A percentile compares a stretch with the other conserved stretches of the same genome.
Conservation (phyloP, 768 basidiomycete genomes). For the Hygrophoropsis aurantiaca region DNA sequence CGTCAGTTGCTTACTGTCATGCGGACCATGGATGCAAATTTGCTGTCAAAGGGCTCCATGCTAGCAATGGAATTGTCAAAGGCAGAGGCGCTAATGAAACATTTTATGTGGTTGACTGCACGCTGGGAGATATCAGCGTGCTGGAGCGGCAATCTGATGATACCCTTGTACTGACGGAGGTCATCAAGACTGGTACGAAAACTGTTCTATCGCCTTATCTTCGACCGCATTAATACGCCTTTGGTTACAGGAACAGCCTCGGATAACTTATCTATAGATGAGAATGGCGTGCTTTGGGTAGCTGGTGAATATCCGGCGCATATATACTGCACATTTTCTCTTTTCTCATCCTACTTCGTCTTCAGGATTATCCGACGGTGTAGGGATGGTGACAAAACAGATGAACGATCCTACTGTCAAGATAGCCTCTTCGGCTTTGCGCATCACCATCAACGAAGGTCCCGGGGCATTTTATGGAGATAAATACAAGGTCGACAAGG, state of each 20-base stretch:
- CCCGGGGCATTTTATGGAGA: slow-evolving; percentile 53
- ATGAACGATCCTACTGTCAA: slow-evolving; percentile 39
- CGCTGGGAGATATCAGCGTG: slow-evolving; percentile 47
- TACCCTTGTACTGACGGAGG: slow-evolving; percentile 52
- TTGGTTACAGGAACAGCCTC: slow-evolving; percentile 41
- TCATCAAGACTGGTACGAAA: slow-evolving; percentile 49
- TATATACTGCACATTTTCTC: neutral
- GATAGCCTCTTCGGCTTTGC: slow-evolving; percentile 50
- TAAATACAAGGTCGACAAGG: slow-evolving; percentile 61
- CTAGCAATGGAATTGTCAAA: slow-evolving; percentile 62
- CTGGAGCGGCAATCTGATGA: slow-evolving; percentile 62
- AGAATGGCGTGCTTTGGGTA: slow-evolving; percentile 60
- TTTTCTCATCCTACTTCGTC: neutral
- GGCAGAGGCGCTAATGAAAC: slow-evolving; percentile 52
- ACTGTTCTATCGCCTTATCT: slow-evolving; percentile 7
- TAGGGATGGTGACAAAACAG: slow-evolving; percentile 37
- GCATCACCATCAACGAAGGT: slow-evolving; percentile 54
- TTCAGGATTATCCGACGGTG: slow-evolving; percentile 43
- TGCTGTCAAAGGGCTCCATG: slow-evolving; percentile 48
- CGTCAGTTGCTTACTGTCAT: slow-evolving; percentile 68
- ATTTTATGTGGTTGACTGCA: slow-evolving; percentile 54
- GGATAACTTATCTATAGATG: slow-evolving; percentile 65
- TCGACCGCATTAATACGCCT: slow-evolving; percentile 6
- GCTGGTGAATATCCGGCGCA: slow-evolving; percentile 50
- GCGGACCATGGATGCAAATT: slow-evolving; percentile 58